Base-by-base conservation (phyloP, 805 yeast species). In the Metschnikowia cubensis region DNA sequence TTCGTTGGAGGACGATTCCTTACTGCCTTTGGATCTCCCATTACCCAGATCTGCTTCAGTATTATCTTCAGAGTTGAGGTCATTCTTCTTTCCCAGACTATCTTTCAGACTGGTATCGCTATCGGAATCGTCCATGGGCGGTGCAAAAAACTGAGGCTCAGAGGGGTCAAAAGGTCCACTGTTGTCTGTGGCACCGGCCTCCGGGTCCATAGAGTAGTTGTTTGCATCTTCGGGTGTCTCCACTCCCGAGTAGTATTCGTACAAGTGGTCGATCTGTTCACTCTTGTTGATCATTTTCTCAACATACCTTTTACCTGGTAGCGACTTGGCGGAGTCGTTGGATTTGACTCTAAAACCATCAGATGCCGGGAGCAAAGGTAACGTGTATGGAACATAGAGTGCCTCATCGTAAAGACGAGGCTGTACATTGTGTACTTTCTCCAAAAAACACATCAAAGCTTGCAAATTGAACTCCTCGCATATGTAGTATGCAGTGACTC, bases 381-480 rank as follows among this genome's bases (percentile, higher is more conserved):
- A 71, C 29, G 89, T 79, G 61, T 91, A 92, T 0, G 96, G 96
- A 6, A 87, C 92, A 61, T 91, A 92, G 21, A 94, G 69, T n/a
- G 89, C 96, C 59, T 92, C 97, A 67, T 92, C 97, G 60, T 92
- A 92, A 31, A 87, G 64, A 53, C 97, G 73, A 1, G 97, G 96
- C 6, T 87, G 80, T 1, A 91, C 96, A 59, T 85, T 84, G 67
- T 92, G 99, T 40, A 83, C 75, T 6, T 78, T 71, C 36, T 77
- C 71, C 29, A 94, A 69, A 58, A 89, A 92, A 41, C 76, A 74
- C 1, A 85, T 76, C 2, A 89, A 81, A 6, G 79, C 71, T 32
- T 75, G 74, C 47, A 94, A 67, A 59, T 87, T 77, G 60, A 89
- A 84, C 32, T 86, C 88, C 50, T 89, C 97, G 15, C 96, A 84